A percentile compares a stretch with the other conserved stretches of the same genome.
phyloP scores from a whole-genome alignment of 768 basidiomycete species.

The Psilocybe subaeruginosa region DNA sequence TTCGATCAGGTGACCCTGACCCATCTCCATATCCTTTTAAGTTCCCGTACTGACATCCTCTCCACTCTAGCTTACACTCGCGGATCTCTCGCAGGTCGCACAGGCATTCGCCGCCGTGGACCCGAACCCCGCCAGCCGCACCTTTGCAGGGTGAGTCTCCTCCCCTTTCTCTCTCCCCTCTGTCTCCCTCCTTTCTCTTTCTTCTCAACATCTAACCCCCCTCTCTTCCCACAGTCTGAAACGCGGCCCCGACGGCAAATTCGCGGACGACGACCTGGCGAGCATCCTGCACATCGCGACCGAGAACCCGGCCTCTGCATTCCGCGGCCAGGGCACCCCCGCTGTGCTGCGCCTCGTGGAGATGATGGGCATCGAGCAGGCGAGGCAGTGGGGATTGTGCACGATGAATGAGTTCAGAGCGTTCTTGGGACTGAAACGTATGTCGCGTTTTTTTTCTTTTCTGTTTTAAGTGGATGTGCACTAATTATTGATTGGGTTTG shows the following conservation, averaged over 20 bases:
- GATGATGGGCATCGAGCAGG: slow-evolving; percentile 58
- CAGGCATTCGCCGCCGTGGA: slow-evolving; percentile 6
- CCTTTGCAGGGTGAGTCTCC: slow-evolving; percentile 9
- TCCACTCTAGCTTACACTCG: slow-evolving; percentile 9
- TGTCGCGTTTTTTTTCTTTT: slow-evolving; percentile 11
- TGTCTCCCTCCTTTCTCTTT: no score
- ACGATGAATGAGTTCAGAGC: slow-evolving; percentile 59
- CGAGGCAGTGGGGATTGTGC: slow-evolving; percentile 57
- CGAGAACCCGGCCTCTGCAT: slow-evolving; percentile 15
- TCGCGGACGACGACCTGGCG: slow-evolving; percentile 15
- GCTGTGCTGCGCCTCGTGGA: slow-evolving; percentile 52
- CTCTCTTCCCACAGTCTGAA: neutral
- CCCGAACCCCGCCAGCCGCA: slow-evolving; percentile 10
- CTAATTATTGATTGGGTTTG: neutral
- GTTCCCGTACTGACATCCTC: neutral
- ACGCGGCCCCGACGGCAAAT: slow-evolving; percentile 15
- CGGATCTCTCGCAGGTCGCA: slow-evolving; percentile 8
- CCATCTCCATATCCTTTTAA: neutral
- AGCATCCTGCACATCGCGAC: slow-evolving; percentile 15
- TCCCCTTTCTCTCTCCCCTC: neutral
- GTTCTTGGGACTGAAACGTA: slow-evolving; percentile 49
- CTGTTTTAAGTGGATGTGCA: neutral
- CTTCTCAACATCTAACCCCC: no score
- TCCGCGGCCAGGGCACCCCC: slow-evolving; percentile 49
- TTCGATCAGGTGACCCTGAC: slow-evolving; percentile 10